A percentile compares a stretch with the other conserved stretches of the same genome.
These are phyloP conservation scores for Dovyalis caffra DNA, from an alignment of 345 rosid species.

Conservation along the genomic window DNA sequence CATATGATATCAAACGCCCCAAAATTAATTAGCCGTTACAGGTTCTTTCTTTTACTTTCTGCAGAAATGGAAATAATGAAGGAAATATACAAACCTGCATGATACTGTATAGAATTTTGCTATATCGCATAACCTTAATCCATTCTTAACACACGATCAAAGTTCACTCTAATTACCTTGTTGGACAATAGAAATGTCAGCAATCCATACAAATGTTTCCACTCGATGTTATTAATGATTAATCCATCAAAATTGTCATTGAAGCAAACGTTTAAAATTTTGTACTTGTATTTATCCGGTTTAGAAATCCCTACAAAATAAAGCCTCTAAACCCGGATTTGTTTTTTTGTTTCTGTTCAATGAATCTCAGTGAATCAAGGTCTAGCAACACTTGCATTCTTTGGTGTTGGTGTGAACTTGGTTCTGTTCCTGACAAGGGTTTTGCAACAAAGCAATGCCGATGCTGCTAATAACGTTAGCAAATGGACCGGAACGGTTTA, in stretches of 20 bases:
- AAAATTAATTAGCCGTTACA: no score
- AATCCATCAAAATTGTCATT: background rate
- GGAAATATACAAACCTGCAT: background rate
- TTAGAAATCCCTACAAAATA: background rate
- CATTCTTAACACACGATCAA: no score
- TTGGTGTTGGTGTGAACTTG: constrained; percentile 95
- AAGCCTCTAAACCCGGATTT: background rate
- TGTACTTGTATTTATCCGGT: background rate
- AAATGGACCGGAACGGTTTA: constrained; percentile 99
- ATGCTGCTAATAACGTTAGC: constrained; percentile 97
- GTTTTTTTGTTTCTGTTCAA: background rate
- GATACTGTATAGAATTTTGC: no score
- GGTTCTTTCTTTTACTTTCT: background rate
- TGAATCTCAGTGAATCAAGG: constrained; percentile 82
- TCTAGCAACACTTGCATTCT: constrained; percentile 93
- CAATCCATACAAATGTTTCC: background rate
- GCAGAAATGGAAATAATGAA: background rate
- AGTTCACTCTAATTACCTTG: no score
- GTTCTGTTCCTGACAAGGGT: constrained; percentile 96
- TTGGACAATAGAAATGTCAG: background rate
- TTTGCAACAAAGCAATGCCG: constrained; percentile 85
- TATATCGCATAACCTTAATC: no score
- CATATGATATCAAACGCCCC: no score
- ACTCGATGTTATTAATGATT: background rate
- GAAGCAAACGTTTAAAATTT: background rate